These are phyloP conservation scores for Peronosclerospora sorghi DNA, from an alignment of 352 stramenopile species.

Conservation along the genomic window DNA sequence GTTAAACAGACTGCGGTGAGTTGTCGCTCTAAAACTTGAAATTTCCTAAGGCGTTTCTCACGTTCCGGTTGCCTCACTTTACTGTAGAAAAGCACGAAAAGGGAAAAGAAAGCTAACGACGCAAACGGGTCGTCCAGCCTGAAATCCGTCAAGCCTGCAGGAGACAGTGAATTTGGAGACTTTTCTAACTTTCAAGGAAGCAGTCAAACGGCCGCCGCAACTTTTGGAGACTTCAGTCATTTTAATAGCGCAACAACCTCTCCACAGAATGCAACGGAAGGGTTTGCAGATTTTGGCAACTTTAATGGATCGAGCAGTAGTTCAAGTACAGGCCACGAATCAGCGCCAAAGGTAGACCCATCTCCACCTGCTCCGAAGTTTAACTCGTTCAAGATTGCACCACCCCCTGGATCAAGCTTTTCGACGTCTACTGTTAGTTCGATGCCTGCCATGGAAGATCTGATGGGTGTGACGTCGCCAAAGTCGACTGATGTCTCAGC, in stretches of 20 bases:
- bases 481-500: constrained; percentile 32
- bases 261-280: constrained; percentile 12
- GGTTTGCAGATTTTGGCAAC: constrained; percentile 45
- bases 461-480: constrained; percentile 52
- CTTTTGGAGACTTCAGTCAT: constrained; percentile 36
- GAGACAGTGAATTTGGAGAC: constrained; percentile 44
- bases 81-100: constrained; percentile 33
- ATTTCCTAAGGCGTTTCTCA: neutral
- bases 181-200: constrained; percentile 62
- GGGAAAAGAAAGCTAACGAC: constrained; percentile 35
- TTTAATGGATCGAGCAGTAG: constrained; percentile 24
- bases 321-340: constrained; percentile 13
- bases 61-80: neutral
- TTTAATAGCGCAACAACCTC: constrained; percentile 27
- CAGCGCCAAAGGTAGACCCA: constrained; percentile 21
- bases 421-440: constrained; percentile 16
- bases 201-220: constrained; percentile 17
- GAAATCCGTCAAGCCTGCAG: constrained; percentile 15
- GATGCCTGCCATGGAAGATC: constrained; percentile 31
- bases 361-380: constrained; percentile 22
- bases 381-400: constrained; percentile 59
- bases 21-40: neutral
- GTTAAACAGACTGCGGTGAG: constrained; percentile 28
- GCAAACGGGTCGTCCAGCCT: constrained; percentile 38
- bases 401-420: constrained; percentile 40